Evolutionary conservation across 2,329 filamentous ascomycete species (phyloP), one percentile per base, ranked within the genome.

Genomic region (Xylaria sp.): DNA sequence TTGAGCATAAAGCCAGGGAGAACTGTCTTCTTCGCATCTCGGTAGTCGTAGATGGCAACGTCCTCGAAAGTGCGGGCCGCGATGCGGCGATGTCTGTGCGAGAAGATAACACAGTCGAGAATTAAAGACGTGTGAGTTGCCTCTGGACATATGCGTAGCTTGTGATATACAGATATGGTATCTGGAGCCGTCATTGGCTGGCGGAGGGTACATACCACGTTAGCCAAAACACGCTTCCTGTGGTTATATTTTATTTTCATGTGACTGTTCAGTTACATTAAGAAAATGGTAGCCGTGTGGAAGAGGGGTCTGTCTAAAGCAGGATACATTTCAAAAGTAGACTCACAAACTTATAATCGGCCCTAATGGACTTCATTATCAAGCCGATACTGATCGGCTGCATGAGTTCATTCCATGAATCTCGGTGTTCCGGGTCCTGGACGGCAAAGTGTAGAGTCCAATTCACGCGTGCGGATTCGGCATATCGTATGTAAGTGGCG

Each of bases 131-230:
- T 51, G 17, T 77, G 70, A 0, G 77, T 75, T 2, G 66, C 65
- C 19, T 70, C 63, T 17, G 87, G 89, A 59, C 81, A 75, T 23
- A 77, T 74, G 2, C 82, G 78, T 11, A 97, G 83, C 73, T 90
- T 93, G 77, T 97, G 92, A 70, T 94, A 90, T 19, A 95, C 91
- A 0, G 90, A 92, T 64, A 96, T 86, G 49, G 85, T 84, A 75
- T 97, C 93, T 0, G 93, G 93, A 75, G 86, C 96, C 33, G 83
- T 89, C 85, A 97, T 89, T 15, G 93, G 92, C 90, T 92, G 67
- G 31, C n/a, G 21, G 15, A 31, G 27, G 35, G 43, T 33, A 7
- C 10, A 21, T 40, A 5, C 46, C 5, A 33, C 4, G 21, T 66
- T 61, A 61, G 55, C 43, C 49, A 21, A 9, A 29, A 27, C 33